Percentiles rank a stretch among this genome's conserved stretches.
phyloP scores from a whole-genome alignment of 768 basidiomycete genomes.

The Calocybe cyanea region DNA sequence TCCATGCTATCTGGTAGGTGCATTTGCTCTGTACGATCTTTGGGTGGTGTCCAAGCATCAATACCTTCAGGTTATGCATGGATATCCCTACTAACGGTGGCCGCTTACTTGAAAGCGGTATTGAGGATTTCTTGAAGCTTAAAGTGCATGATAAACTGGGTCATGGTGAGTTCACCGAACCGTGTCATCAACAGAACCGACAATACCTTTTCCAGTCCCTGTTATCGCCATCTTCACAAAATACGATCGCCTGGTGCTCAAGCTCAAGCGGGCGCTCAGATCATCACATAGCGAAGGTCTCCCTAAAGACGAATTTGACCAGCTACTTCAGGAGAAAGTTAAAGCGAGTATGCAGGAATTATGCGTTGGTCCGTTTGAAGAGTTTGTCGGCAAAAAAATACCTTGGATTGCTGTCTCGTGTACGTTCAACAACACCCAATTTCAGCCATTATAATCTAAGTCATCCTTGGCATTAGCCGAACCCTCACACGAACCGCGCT shows the following conservation, averaged over 20 bases:
- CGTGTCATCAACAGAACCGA: no score
- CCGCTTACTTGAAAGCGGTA: constrained; percentile 22
- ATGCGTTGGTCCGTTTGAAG: constrained; percentile 7
- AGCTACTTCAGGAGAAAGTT: constrained; percentile 2
- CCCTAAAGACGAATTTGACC: neutral
- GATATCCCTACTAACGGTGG: constrained; percentile 22
- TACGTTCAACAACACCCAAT: neutral
- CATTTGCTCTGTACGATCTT: neutral
- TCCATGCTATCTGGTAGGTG: constrained; percentile 27
- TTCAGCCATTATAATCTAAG: no score
- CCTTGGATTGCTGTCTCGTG: constrained; percentile 12
- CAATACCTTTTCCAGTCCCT: constrained; percentile 19
- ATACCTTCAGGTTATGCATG: constrained; percentile 24
- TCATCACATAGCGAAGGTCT: neutral
- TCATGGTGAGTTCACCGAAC: neutral
- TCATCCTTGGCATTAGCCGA: constrained; percentile 1
- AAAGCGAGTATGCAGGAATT: neutral
- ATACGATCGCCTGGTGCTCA: constrained; percentile 19
- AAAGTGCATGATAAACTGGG: neutral
- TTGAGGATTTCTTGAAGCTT: constrained; percentile 20
- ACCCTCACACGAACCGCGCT: constrained; percentile 6
- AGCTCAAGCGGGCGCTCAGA: neutral
- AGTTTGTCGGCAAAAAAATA: constrained; percentile 3
- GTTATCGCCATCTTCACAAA: constrained; percentile 31
- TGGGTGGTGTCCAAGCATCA: no score